Base-by-base conservation (phyloP, 2,329 filamentous ascomycete genomes). In the Alternaria sp. region DNA sequence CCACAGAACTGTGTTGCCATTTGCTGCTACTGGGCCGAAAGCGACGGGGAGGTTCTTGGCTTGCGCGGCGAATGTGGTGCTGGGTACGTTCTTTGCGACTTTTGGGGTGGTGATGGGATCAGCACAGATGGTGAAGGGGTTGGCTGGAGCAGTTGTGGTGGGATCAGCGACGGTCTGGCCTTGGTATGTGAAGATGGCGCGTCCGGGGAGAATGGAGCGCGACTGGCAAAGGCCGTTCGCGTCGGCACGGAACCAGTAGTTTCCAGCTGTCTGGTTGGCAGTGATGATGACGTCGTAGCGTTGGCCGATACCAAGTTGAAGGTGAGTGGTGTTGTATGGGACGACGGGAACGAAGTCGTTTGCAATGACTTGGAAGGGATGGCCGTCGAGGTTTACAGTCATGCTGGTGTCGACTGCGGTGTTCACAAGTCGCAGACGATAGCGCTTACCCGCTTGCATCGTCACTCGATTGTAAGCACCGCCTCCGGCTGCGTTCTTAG, bases 341-440 rank as follows among this genome's bases (percentile, higher is more conserved):
- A 62, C 61, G 46, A 74, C 62, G 17, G 75, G 75, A 2, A 78
- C 75, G 30, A 79, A 74, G 28, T 79, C 76, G 15, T 72, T 71
- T 4, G 72, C 72, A 53, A 79, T 78, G 43, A 79, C 75, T 12
- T 68, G 63, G 51, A 79, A 77, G 0, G 70, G 61, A 47, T 79
- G 76, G 12, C 68, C 68, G 19, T 78, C 76, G 5, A 79, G 73
- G 17, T 70, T 70, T 1, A 77, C 75, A 9, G 67, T 59, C 15
- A 75, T 56, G 28, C 66, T 66, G 13, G 66, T 66, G 43, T 77
- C 74, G 5, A 77, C 68, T 17, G 75, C 71, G 8, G 83, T 74
- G 76, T 90, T 90, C 72, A 89, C 82, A 57, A 90, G 81, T 2
- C 88, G 85, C 11, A 87, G 81, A 12, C 86, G 85, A 71, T 90